Evolutionary conservation across 1,139 yeast species (phyloP).

Genomic region (Hyphopichia khmerensis): DNA sequence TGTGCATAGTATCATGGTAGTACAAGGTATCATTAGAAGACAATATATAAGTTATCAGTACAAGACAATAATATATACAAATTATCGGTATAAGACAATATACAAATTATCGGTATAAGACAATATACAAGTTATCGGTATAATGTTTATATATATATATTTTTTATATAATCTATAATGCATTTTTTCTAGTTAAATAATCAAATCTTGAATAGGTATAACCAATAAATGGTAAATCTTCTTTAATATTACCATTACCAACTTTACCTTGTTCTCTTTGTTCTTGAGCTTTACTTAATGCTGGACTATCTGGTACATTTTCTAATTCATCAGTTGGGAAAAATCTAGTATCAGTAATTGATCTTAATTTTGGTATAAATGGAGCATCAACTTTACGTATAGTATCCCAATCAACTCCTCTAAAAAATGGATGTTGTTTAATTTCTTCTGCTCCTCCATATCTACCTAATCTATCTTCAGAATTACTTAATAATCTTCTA

Average conservation of each 20-base stretch:
- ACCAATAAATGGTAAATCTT: conserved; percentile 93
- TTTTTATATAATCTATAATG: conserved; percentile 47
- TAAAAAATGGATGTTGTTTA: conserved; percentile 88
- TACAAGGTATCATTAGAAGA: too few relatives aligned
- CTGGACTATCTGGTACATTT: conserved; percentile 93
- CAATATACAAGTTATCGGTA: too few relatives aligned
- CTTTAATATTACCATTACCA: conserved; percentile 53
- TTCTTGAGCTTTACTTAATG: conserved; percentile 68
- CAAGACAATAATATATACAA: too few relatives aligned
- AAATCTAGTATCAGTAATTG: conserved; percentile 94
- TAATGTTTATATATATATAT: too few relatives aligned
- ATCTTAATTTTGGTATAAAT: conserved; percentile 59
- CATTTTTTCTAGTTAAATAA: conserved; percentile 84
- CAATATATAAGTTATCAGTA: too few relatives aligned
- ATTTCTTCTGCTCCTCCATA: conserved; percentile 93
- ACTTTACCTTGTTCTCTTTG: conserved; percentile 46
- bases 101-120: too few relatives aligned
- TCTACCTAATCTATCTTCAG: conserved; percentile 87
- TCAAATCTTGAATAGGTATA: conserved; percentile 94
- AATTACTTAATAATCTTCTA: conserved; percentile 73
- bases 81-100: too few relatives aligned
- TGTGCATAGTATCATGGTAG: too few relatives aligned
- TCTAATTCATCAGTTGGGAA: conserved; percentile 98
- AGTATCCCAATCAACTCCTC: conserved; percentile 96
- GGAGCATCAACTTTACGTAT: conserved; percentile 95